A percentile compares a stretch with the other conserved stretches of the same genome.
phyloP scores from a whole-genome alignment of 768 basidiomycete species.

The Boletales sp. region DNA sequence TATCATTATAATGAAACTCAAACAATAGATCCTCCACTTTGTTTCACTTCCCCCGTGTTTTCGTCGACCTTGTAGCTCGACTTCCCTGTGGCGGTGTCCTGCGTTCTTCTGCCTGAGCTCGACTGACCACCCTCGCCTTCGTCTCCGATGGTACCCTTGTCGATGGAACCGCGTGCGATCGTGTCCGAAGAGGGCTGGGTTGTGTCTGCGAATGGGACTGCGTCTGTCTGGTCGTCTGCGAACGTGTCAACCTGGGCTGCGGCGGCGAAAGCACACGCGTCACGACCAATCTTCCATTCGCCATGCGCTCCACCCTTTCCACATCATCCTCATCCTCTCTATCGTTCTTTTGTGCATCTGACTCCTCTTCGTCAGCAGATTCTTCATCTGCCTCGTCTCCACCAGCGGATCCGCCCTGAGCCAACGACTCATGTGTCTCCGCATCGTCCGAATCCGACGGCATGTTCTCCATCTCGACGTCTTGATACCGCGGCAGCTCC shows the following conservation, averaged over 20 bases:
- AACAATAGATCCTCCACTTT: too few species aligned
- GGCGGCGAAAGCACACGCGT: neutral
- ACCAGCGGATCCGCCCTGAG: neutral
- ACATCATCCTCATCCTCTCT: conserved; percentile 2
- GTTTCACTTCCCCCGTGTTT: too few species aligned
- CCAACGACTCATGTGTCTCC: conserved; percentile 22
- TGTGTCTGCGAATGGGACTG: neutral
- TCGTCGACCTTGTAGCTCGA: too few species aligned
- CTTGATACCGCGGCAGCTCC: conserved; percentile 10
- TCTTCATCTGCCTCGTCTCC: neutral
- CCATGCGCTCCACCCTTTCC: conserved; percentile 17
- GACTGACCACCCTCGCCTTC: conserved; percentile 12
- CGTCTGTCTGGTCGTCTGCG: neutral
- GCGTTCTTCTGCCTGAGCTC: neutral
- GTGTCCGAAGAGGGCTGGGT: conserved; percentile 7
- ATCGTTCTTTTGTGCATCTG: neutral
- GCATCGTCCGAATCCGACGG: conserved; percentile 29
- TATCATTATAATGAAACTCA: too few species aligned
- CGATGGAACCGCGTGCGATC: neutral
- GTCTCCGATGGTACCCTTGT: neutral
- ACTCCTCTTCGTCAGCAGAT: neutral
- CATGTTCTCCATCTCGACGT: conserved; percentile 1
- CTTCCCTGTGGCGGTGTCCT: too few species aligned
- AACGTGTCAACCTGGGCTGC: conserved; percentile 8
- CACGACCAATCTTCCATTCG: conserved; percentile 1